A percentile compares a stretch with the other conserved stretches of the same genome.
Conservation (phyloP, 2,329 filamentous ascomycete species). For the Orbilia javanica region DNA sequence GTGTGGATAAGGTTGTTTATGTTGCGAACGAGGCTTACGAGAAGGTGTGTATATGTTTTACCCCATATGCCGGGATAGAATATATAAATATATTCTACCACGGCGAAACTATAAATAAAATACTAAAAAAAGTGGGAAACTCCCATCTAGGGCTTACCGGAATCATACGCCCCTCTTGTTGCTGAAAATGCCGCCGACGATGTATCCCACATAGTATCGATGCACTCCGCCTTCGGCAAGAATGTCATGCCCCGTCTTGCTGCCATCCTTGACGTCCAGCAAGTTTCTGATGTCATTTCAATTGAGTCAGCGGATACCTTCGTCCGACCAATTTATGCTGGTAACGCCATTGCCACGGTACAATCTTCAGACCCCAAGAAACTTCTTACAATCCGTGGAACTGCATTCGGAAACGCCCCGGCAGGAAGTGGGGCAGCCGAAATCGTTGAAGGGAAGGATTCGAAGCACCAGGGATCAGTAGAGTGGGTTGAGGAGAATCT, state of each 20-base stretch:
- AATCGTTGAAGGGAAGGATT: constrained; percentile 81
- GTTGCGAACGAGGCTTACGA: constrained; percentile 93
- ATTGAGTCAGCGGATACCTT: constrained; percentile 95
- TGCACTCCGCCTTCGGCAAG: constrained; percentile 97
- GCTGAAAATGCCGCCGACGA: constrained; percentile 96
- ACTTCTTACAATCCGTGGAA: constrained; percentile 90
- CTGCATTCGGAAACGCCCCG: constrained; percentile 84
- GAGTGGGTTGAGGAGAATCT: constrained; percentile 97
- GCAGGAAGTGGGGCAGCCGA: constrained; percentile 75
- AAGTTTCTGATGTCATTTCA: constrained; percentile 89
- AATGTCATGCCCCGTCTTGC: constrained; percentile 91
- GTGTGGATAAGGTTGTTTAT: constrained; percentile 89
- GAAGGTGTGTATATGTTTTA: constrained; percentile 72
- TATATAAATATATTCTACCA: constrained; percentile 17
- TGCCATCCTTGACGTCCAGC: constrained; percentile 89
- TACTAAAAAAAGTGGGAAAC: neutral
- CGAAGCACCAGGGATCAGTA: constrained; percentile 78
- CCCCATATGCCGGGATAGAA: neutral
- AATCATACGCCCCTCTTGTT: constrained; percentile 92
- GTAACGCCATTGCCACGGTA: constrained; percentile 96
- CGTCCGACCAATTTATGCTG: constrained; percentile 95
- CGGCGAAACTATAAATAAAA: constrained; percentile 21
- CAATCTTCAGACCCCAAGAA: constrained; percentile 89
- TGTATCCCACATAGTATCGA: constrained; percentile 90
- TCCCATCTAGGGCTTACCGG: constrained; percentile 79